Conservation (phyloP, 2,329 filamentous ascomycete genomes). For the Sodiomyces alkalinus region DNA sequence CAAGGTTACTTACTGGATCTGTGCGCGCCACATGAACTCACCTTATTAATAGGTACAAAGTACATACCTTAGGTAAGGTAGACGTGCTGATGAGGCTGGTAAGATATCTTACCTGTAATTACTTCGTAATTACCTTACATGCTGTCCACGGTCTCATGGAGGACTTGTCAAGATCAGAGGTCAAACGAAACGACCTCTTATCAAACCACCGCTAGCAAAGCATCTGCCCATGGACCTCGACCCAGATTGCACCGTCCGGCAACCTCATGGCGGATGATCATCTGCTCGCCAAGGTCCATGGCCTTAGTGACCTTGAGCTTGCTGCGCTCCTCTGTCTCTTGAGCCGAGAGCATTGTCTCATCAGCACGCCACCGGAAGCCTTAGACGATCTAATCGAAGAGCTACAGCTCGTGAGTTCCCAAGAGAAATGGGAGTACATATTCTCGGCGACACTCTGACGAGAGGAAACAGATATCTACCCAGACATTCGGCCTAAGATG, state of each 20-base stretch:
- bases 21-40: too few relatives aligned
- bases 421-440: too few relatives aligned
- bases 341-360: conserved; percentile 73
- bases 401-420: conserved; percentile 49
- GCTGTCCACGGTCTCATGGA: conserved; percentile 2
- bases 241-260: conserved; percentile 3
- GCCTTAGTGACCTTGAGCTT: conserved; percentile 75
- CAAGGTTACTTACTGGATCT: too few relatives aligned
- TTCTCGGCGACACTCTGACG: too few relatives aligned
- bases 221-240: conserved; percentile 6
- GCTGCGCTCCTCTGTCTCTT: conserved; percentile 71
- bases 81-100: too few relatives aligned
- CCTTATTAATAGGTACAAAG: too few relatives aligned
- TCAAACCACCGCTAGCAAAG: conserved; percentile 3
- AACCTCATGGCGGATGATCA: conserved; percentile 43
- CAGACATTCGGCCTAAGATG: conserved; percentile 60
- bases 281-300: conserved; percentile 55
- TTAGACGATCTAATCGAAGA: conserved; percentile 60
- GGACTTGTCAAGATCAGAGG: too few relatives aligned
- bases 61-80: too few relatives aligned
- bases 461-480: conserved; percentile 44
- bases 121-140: too few relatives aligned
- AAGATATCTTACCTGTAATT: too few relatives aligned
- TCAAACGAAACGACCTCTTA: too few relatives aligned
- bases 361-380: conserved; percentile 51